Evolutionary conservation across 768 basidiomycete genomes (phyloP), one percentile per base, ranked within the genome.

Genomic region (Xerocomellus chrysenteron): DNA sequence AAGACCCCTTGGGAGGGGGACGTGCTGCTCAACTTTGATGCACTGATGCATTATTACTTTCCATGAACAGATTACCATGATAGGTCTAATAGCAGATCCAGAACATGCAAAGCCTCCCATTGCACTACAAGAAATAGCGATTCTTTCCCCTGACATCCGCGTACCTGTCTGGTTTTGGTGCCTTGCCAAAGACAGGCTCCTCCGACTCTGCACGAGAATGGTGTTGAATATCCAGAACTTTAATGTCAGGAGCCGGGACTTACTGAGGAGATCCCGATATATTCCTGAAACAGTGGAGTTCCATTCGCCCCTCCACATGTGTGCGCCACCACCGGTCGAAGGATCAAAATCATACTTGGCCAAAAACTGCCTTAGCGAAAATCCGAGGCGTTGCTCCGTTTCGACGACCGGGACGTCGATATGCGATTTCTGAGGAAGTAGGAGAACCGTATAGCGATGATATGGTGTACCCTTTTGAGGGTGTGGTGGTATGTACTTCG

Each of bases 1-100:
- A 86, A 84, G 64, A 85, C 84, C 0, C 87, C 95, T 51, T 98
- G 91, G 88, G 97, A 99, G 68, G 94, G 93, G 8, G 97, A 98
- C 67, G 84, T 97, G 21, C 71, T 98, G 47, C 79, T 92, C 63
- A 94, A 94, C 72, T 91, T 88, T 63, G 97, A 98, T 74, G 87
- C 92, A 26, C 76, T 98, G 80, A 95, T 98, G 74, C 74, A 90
- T 79, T 28, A 32, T 24, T 47, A 39, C 43, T 26, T 8, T 42
- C 7, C 4, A 7, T 7, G 28, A 28, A 28, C 14, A 32, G 19
- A 33, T 40, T 50, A 26, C 28, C 14, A 19, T 17, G 19, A 21
- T 16, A 12, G 7, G 6, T 41, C 53, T 54, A 41, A 30, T 11
- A 36, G 14, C 13, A 30, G 19, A 21, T 30, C 26, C 47, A 21